Conservation (phyloP, 2,329 filamentous ascomycete species). For the Orbilia oligospora region DNA sequence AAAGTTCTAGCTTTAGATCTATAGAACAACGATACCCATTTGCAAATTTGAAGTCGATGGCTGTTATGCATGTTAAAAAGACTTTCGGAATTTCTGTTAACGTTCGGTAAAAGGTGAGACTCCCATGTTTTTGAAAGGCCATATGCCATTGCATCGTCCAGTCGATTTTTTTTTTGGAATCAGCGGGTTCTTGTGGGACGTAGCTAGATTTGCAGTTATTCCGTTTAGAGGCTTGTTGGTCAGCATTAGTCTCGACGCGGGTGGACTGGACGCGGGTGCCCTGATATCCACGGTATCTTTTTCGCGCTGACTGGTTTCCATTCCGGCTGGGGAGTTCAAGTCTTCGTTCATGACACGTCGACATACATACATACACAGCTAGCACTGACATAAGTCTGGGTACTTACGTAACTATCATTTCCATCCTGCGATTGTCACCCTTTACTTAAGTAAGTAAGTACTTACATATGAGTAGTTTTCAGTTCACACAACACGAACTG, state of each 20-base stretch:
- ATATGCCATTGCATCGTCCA: too few species aligned
- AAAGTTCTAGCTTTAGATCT: neutral
- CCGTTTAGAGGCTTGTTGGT: conserved; percentile 4
- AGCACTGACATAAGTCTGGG: too few species aligned
- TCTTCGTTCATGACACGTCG: conserved; percentile 5
- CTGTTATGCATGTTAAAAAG: too few species aligned
- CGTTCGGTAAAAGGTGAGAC: too few species aligned
- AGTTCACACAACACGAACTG: too few species aligned
- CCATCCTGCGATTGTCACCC: neutral
- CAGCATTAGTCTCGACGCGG: conserved; percentile 11
- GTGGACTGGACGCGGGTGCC: conserved; percentile 2
- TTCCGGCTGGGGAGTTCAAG: neutral
- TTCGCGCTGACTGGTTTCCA: neutral
- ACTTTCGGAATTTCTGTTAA: too few species aligned
- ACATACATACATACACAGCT: neutral
- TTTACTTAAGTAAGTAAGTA: too few species aligned
- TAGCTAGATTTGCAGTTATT: neutral
- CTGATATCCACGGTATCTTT: conserved; percentile 14
- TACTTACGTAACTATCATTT: neutral
- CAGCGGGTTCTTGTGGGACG: neutral
- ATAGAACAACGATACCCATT: neutral
- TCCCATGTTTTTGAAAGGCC: too few species aligned
- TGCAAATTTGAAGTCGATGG: too few species aligned
- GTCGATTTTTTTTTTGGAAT: too few species aligned
- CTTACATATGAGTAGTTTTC: too few species aligned